These are phyloP conservation scores for Trichoderma guizhouense DNA, from an alignment of 2,329 filamentous ascomycete genomes.

Conservation along the genomic window DNA sequence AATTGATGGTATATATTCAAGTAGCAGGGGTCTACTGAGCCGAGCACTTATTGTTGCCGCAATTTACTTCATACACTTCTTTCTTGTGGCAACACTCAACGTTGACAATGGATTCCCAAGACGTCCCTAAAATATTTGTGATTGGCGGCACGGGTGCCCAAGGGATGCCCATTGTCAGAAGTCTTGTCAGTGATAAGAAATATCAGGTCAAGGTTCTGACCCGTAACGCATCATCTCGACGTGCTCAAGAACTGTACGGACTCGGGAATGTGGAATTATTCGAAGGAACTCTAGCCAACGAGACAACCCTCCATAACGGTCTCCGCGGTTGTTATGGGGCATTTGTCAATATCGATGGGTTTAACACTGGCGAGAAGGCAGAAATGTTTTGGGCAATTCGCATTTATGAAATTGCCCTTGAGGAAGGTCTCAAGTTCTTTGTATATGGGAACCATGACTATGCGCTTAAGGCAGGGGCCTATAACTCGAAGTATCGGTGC, in stretches of 20 bases:
- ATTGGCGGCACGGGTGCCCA: neutral
- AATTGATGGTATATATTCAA: neutral
- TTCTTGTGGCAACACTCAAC: neutral
- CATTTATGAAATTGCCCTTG: neutral
- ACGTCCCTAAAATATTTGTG: neutral
- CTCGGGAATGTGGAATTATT: neutral
- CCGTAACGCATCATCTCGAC: neutral
- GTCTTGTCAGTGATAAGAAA: neutral
- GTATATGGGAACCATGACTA: neutral
- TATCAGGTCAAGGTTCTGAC: neutral
- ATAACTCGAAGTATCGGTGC: no score
- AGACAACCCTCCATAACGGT: neutral
- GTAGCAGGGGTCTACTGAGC: neutral
- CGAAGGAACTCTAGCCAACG: neutral
- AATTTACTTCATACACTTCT: neutral
- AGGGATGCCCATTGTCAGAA: neutral
- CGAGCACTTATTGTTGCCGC: neutral
- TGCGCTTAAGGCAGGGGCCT: neutral
- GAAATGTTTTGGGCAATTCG: neutral
- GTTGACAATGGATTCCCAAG: neutral
- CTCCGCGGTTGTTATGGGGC: neutral
- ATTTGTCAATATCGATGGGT: neutral
- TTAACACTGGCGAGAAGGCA: neutral
- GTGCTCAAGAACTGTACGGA: neutral
- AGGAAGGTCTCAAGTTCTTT: neutral